A percentile compares a stretch with the other conserved stretches of the same genome.
These are phyloP conservation scores for Schizosaccharomyces lindneri DNA, from an alignment of 805 yeast species.

Conservation along the genomic window DNA sequence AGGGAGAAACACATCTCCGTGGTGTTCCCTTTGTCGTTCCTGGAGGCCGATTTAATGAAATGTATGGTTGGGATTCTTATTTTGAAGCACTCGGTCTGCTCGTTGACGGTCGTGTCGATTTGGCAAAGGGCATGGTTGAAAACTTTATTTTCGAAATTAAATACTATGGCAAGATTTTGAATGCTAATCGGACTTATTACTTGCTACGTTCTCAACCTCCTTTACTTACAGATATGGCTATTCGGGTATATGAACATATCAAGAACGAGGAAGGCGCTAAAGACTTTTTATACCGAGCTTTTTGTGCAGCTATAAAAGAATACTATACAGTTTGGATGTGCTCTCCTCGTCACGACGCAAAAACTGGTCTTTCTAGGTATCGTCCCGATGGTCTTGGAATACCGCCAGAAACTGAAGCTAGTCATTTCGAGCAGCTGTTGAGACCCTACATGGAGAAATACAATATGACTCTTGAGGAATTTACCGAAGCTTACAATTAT, in stretches of 20 bases:
- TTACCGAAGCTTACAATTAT: conserved; percentile 42
- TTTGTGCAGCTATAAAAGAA: conserved; percentile 63
- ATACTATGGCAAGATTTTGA: conserved; percentile 75
- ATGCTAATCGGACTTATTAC: conserved; percentile 83
- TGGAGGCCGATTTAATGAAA: conserved; percentile 89
- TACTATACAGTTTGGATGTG: conserved; percentile 59
- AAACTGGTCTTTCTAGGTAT: conserved; percentile 64
- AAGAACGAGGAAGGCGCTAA: conserved; percentile 24
- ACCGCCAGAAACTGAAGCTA: conserved; percentile 87
- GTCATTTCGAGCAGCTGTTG: conserved; percentile 57
- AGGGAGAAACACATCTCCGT: conserved; percentile 21
- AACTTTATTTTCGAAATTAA: conserved; percentile 75
- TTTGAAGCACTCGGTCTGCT: conserved; percentile 70
- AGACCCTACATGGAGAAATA: conserved; percentile 44
- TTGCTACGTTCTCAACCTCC: conserved; percentile 91
- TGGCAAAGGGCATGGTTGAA: conserved; percentile 76
- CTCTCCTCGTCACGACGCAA: conserved; percentile 44
- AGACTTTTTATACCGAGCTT: conserved; percentile 39
- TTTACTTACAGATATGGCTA: conserved; percentile 76
- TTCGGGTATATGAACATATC: conserved; percentile 27
- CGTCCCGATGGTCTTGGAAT: conserved; percentile 81
- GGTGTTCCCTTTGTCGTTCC: conserved; percentile 85
- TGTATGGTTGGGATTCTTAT: conserved; percentile 96
- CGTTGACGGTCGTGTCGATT: conserved; percentile 34
- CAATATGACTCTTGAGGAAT: conserved; percentile 30